phyloP scores from a whole-genome alignment of 345 rosid species.

The Salix caprea region DNA sequence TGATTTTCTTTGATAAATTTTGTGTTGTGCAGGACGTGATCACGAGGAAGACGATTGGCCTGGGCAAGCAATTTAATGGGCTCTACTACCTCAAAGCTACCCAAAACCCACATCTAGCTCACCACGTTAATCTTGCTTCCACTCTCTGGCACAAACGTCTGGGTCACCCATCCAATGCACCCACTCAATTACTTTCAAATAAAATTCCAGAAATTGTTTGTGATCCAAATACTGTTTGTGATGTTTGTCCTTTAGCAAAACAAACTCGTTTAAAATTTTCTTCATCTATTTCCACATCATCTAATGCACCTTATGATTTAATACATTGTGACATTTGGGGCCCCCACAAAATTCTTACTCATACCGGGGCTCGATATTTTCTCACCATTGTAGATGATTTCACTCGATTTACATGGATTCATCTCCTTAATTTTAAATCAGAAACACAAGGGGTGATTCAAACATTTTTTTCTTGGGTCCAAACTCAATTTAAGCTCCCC shows the following conservation, averaged over 20 bases:
- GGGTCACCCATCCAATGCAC: not conserved
- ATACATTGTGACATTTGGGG: too few species aligned
- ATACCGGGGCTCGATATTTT: too few species aligned
- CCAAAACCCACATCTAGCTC: not conserved
- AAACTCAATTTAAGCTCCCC: too few species aligned
- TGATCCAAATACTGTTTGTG: too few species aligned
- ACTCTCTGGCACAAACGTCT: slow-evolving; percentile 1
- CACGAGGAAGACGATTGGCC: slow-evolving; percentile 11
- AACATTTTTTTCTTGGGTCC: too few species aligned
- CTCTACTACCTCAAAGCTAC: not conserved
- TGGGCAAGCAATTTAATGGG: not conserved
- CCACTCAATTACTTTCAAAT: not conserved
- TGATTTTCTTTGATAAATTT: not conserved
- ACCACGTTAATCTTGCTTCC: not conserved
- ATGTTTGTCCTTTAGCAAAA: not conserved
- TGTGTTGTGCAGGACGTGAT: slow-evolving; percentile 4
- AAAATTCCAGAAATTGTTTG: too few species aligned
- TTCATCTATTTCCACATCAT: not conserved
- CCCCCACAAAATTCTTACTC: too few species aligned
- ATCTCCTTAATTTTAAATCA: too few species aligned
- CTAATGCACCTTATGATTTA: too few species aligned
- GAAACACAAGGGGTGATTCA: too few species aligned
- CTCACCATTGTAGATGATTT: too few species aligned
- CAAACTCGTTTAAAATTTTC: not conserved
- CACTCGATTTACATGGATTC: too few species aligned